Evolutionary conservation across 805 yeast species (phyloP).

Genomic region (Metschnikowia rubicola): DNA sequence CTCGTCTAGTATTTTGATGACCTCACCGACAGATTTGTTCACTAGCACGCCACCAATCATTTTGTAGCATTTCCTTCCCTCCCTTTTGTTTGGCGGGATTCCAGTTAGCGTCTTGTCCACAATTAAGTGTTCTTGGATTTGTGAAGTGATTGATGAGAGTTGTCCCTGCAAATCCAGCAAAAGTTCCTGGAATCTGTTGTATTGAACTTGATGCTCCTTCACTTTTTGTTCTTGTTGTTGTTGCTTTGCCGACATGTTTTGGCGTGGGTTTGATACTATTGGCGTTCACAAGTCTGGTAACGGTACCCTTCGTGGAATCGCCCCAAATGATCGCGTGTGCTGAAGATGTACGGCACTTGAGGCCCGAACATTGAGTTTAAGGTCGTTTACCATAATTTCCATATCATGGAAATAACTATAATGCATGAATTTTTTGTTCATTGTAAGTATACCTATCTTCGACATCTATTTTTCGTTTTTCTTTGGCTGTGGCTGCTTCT

Average conservation of each 20-base stretch:
- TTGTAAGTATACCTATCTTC: too few species aligned
- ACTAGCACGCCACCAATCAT: slow-evolving; percentile 94
- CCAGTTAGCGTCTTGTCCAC: slow-evolving; percentile 40
- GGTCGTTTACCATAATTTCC: not conserved
- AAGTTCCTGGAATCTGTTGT: slow-evolving; percentile 38
- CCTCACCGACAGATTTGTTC: slow-evolving; percentile 78
- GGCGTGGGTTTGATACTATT: not conserved
- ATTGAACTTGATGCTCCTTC: slow-evolving; percentile 39
- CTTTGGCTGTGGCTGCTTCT: not conserved
- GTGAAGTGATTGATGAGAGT: slow-evolving; percentile 32
- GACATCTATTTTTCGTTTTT: not conserved
- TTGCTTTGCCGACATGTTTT: slow-evolving; percentile 15
- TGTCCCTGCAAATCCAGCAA: slow-evolving; percentile 38
- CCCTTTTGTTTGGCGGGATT: slow-evolving; percentile 32
- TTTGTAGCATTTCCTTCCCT: slow-evolving; percentile 75
- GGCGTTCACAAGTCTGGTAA: not conserved
- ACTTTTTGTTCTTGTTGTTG: slow-evolving; percentile 33
- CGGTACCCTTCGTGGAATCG: not conserved
- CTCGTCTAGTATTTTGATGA: slow-evolving; percentile 55
- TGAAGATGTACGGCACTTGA: slow-evolving; percentile 2
- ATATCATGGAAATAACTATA: too few species aligned
- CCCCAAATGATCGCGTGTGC: not conserved
- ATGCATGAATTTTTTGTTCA: too few species aligned
- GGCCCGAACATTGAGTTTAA: not conserved
- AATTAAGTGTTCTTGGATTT: slow-evolving; percentile 37